Conservation (phyloP, 1,284 basidiomycete species). For the Cerrena zonata region DNA sequence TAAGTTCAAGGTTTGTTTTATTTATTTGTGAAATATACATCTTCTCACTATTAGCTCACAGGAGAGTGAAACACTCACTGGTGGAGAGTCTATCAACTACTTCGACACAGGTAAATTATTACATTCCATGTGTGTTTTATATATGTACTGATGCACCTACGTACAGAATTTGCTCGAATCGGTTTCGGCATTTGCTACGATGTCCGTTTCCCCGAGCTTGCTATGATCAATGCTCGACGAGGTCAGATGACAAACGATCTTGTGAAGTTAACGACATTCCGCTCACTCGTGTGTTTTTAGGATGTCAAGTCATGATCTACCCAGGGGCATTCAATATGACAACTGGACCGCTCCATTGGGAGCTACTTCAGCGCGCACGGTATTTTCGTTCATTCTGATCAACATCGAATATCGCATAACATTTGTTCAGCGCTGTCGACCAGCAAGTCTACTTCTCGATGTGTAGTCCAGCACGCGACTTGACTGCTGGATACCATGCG, state of each 20-base stretch:
- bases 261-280: not conserved
- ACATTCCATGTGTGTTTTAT: not conserved
- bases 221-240: conserved; percentile 85
- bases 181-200: conserved; percentile 91
- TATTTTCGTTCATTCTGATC: conserved; percentile 29
- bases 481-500: conserved; percentile 78
- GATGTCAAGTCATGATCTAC: conserved; percentile 87
- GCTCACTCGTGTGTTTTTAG: conserved; percentile 32
- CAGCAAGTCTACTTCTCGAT: conserved; percentile 94
- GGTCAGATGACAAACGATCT: too few species aligned
- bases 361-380: conserved; percentile 84
- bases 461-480: conserved; percentile 91
- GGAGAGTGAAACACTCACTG: conserved; percentile 91
- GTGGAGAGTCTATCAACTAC: conserved; percentile 70
- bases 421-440: conserved; percentile 72
- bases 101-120: conserved; percentile 76
- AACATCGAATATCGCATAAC: not conserved
- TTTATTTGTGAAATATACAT: too few species aligned
- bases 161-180: conserved; percentile 79
- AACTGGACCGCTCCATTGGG: conserved; percentile 96
- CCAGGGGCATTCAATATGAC: conserved; percentile 87
- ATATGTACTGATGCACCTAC: too few species aligned
- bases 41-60: too few species aligned
- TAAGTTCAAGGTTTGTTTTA: conserved; percentile 87
- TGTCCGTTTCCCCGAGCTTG: conserved; percentile 90